These are phyloP conservation scores for Helminthosporium solani DNA, from an alignment of 2,329 filamentous ascomycete genomes.

Conservation along the genomic window DNA sequence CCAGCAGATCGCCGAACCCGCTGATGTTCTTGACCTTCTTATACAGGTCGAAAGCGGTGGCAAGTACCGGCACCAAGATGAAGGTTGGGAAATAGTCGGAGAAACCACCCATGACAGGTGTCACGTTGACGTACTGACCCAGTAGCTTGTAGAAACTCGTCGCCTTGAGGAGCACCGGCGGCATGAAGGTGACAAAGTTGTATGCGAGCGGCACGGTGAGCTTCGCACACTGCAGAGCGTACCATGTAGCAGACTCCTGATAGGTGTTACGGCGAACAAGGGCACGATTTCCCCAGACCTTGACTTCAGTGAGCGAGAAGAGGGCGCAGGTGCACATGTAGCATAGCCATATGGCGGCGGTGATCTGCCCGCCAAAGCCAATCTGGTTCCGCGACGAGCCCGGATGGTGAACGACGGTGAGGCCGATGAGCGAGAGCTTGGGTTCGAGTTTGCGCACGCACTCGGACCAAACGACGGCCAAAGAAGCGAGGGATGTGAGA, in stretches of 20 bases:
- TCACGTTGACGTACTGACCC: conserved; percentile 79
- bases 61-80: conserved; percentile 79
- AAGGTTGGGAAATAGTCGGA: conserved; percentile 87
- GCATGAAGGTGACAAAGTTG: conserved; percentile 93
- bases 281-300: conserved; percentile 95
- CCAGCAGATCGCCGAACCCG: conserved; percentile 77
- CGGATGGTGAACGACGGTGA: conserved; percentile 74
- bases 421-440: conserved; percentile 68
- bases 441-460: conserved; percentile 76
- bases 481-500: conserved; percentile 71
- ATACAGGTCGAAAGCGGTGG: conserved; percentile 87
- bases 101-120: conserved; percentile 78
- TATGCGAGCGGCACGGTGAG: conserved; percentile 90
- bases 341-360: conserved; percentile 83
- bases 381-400: conserved; percentile 71
- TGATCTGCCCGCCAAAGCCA: conserved; percentile 81
- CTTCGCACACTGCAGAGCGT: conserved; percentile 86
- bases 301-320: conserved; percentile 84
- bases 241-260: conserved; percentile 93
- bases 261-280: conserved; percentile 89
- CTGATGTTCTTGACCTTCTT: conserved; percentile 73
- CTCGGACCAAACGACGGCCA: conserved; percentile 90
- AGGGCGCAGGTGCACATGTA: conserved; percentile 96
- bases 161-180: conserved; percentile 66
- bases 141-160: conserved; percentile 89